Evolutionary conservation across 305 asterid genomes (phyloP).

Genomic region (Salvia sclarea): DNA sequence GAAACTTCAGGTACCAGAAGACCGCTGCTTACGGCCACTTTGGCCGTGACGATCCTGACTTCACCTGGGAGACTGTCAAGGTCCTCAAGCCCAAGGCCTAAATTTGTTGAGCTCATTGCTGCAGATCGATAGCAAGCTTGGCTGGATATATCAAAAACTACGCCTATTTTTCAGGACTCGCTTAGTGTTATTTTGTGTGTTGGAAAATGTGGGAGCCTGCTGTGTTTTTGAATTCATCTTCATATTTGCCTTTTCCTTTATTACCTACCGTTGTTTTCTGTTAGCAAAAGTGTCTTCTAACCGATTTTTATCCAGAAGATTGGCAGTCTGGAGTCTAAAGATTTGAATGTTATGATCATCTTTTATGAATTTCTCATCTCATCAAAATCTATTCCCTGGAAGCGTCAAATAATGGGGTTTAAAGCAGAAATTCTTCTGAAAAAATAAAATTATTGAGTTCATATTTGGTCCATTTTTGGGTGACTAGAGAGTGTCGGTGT

Average conservation of each 20-base stretch:
- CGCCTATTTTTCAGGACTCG: constrained; percentile 39
- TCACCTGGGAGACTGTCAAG: constrained; percentile 91
- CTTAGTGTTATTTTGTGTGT: constrained; percentile 15
- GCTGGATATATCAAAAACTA: constrained; percentile 29
- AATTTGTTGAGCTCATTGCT: constrained; percentile 28
- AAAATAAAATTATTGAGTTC: background rate
- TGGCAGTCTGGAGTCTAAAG: constrained; percentile 8
- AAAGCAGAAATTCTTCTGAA: background rate
- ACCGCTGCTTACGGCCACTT: constrained; percentile 95
- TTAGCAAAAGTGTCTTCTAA: constrained; percentile 13
- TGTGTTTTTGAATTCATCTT: constrained; percentile 24
- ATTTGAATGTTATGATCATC: background rate
- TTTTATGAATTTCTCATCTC: background rate
- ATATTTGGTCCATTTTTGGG: too few species aligned
- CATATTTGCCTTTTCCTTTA: background rate
- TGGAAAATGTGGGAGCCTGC: constrained; percentile 28
- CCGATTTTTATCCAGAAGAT: constrained; percentile 12
- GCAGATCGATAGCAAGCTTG: constrained; percentile 45
- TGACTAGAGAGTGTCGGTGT: too few species aligned
- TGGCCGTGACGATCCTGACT: constrained; percentile 81
- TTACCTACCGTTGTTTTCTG: background rate
- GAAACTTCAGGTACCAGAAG: constrained; percentile 86
- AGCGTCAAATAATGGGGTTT: background rate
- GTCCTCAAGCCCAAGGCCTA: constrained; percentile 88
- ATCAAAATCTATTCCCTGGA: background rate